A percentile compares a stretch with the other conserved stretches of the same genome.
Conservation (phyloP, 1,284 basidiomycete species). For the Tremellales sp. region DNA sequence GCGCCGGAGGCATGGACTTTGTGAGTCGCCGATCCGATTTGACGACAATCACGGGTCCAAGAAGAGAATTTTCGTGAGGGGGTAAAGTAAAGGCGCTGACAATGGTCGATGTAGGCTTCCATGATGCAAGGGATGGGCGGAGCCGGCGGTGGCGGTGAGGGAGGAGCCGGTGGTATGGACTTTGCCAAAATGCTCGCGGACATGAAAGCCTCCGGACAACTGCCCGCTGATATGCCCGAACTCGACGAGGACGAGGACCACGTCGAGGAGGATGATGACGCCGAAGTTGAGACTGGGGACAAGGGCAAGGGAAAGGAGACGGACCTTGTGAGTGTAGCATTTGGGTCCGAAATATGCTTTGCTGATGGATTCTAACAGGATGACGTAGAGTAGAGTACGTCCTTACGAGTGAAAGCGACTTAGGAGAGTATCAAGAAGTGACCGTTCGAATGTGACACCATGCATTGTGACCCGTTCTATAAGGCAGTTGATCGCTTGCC, state of each 20-base stretch:
- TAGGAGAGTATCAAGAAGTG: too few relatives aligned
- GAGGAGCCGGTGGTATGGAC: constrained; percentile 49
- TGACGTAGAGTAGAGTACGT: too few relatives aligned
- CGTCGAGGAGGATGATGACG: constrained; percentile 54
- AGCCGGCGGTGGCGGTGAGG: constrained; percentile 42
- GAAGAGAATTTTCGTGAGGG: neutral
- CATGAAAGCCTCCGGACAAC: constrained; percentile 40
- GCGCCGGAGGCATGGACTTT: constrained; percentile 52
- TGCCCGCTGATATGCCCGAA: constrained; percentile 34
- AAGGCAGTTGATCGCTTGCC: too few relatives aligned
- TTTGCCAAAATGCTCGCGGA: constrained; percentile 46
- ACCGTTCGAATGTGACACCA: too few relatives aligned
- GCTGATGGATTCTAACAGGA: too few relatives aligned
- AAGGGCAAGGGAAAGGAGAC: constrained; percentile 23
- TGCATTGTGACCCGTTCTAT: too few relatives aligned
- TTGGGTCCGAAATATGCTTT: too few relatives aligned
- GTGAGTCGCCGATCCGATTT: too few relatives aligned
- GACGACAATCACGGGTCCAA: too few relatives aligned
- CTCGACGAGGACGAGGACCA: constrained; percentile 38
- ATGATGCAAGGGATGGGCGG: constrained; percentile 53
- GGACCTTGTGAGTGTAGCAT: constrained; percentile 19
- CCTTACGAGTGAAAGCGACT: too few relatives aligned
- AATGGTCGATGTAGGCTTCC: constrained; percentile 9
- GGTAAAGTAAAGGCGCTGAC: neutral
- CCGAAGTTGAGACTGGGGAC: constrained; percentile 54